Base-by-base conservation (phyloP, 2,329 filamentous ascomycete genomes). In the Diaporthe longicolla region DNA sequence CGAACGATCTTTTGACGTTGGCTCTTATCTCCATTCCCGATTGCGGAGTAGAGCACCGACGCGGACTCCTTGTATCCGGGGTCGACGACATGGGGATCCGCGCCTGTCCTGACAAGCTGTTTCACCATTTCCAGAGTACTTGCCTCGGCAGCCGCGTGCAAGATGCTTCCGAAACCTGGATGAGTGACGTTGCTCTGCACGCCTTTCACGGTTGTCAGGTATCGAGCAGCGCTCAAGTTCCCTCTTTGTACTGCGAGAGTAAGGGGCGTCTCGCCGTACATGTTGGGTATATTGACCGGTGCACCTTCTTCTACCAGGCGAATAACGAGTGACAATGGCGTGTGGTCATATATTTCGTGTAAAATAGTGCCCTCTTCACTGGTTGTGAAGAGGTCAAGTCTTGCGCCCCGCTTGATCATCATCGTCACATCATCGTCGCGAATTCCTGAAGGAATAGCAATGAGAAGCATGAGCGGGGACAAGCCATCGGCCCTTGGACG, bases 171-270 rank as follows among this genome's bases (percentile, higher is more conserved):
- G 26, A 29, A 43, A 1, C 1, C 4, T 4, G 32, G n/a, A 3
- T 55, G 48, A 13, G 21, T 26, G 7, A 55, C 1, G 9, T 43
- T 13, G 24, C 4, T 7, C 0, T 9, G 13, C 0, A 52, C 48
- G 0, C 65, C 65, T 3, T 29, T 55, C 4, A 69, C 6, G 0
- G 29, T 69, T 7, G 50, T n/a, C 15, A 69, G 15, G 10, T 69
- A 69, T 19, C 52, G 32, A 43, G 32, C 50, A 21, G 10, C 63
- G 3, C 19, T 21, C 2, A 13, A 2, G 29, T 55, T 55, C 0
- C 32, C 50, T 3, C 10, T 2, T 0, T 15, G 15, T 0, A 69
- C 15, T 0, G 65, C 32, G 7, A 1, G 10, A 1, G n/a, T 13
- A 32, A 69, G 65, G 3, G 21, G n/a, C 4, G 3, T 69, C 15